Percentiles rank a stretch among this genome's conserved stretches.
These are phyloP conservation scores for Gleditsia sinensis DNA, from an alignment of 306 rosid genomes.

Conservation along the genomic window DNA sequence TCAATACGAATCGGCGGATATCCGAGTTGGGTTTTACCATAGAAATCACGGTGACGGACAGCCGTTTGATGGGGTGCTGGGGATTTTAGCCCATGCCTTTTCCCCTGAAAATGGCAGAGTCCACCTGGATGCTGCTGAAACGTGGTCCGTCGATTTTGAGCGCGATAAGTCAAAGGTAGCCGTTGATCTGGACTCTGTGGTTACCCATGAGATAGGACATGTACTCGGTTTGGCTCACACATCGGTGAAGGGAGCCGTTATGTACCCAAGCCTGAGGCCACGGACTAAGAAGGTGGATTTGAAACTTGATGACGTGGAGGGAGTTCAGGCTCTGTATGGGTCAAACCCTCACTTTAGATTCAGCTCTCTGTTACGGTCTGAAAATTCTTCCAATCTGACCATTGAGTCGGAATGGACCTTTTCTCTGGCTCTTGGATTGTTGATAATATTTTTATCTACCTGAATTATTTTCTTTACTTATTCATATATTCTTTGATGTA, in stretches of 20 bases:
- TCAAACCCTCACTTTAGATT: constrained; percentile 78
- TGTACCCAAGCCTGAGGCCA: constrained; percentile 89
- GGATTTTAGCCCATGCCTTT: constrained; percentile 87
- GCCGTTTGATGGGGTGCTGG: constrained; percentile 87
- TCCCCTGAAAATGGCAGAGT: constrained; percentile 88
- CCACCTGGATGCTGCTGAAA: constrained; percentile 83
- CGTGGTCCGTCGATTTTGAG: constrained; percentile 79
- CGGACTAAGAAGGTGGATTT: constrained; percentile 72
- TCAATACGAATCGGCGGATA: constrained; percentile 58
- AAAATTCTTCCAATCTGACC: constrained; percentile 48
- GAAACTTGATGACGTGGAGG: constrained; percentile 82
- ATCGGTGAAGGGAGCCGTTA: constrained; percentile 73
- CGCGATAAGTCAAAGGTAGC: constrained; percentile 70
- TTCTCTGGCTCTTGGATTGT: constrained; percentile 28
- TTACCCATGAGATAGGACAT: constrained; percentile 97
- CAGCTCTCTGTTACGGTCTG: constrained; percentile 56
- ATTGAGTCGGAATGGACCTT: constrained; percentile 34
- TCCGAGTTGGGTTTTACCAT: constrained; percentile 70
- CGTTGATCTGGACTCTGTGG: constrained; percentile 93
- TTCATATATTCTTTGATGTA: constrained; percentile 31
- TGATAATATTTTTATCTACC: constrained; percentile 27
- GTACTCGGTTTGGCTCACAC: constrained; percentile 86
- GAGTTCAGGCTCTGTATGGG: constrained; percentile 86
- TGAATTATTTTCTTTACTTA: neutral
- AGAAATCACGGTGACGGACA: constrained; percentile 96